Conservation (phyloP, 148 eudicot species). For the Camellia sinensis region DNA sequence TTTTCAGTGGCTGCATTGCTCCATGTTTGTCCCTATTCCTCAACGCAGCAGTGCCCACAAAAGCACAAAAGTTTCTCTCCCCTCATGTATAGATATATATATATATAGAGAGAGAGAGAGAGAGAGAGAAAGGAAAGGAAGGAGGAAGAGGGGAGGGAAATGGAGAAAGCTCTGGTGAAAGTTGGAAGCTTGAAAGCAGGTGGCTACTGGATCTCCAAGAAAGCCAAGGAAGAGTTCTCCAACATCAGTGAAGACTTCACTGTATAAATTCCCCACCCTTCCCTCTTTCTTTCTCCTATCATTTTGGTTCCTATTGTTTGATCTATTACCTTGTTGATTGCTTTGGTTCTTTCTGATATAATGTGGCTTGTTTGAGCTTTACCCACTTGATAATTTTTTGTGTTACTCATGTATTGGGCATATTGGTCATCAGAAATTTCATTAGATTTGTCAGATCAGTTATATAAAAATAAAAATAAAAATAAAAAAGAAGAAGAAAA, state of each 20-base stretch:
- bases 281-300: not conserved
- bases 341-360: not conserved
- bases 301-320: not conserved
- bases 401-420: not conserved
- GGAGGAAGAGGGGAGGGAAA: conserved; percentile 7
- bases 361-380: not conserved
- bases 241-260: conserved; percentile 67
- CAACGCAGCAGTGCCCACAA: not conserved
- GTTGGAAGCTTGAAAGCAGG: conserved; percentile 82
- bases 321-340: not conserved
- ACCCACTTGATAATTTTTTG: conserved; percentile 12
- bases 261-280: conserved; percentile 31
- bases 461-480: too few relatives aligned
- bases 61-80: not conserved
- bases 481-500: too few relatives aligned
- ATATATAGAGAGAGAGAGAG: conserved; percentile 17
- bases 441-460: not conserved
- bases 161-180: conserved; percentile 77
- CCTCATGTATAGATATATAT: not conserved
- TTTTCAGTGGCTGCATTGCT: not conserved
- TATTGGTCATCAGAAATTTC: not conserved
- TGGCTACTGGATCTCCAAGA: conserved; percentile 73
- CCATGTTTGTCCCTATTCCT: not conserved
- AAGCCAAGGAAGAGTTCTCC: conserved; percentile 75
- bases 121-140: not conserved